Evolutionary conservation across 2,329 filamentous ascomycete genomes (phyloP), one percentile per base, ranked within the genome.

Genomic region (Penicillium sp.): DNA sequence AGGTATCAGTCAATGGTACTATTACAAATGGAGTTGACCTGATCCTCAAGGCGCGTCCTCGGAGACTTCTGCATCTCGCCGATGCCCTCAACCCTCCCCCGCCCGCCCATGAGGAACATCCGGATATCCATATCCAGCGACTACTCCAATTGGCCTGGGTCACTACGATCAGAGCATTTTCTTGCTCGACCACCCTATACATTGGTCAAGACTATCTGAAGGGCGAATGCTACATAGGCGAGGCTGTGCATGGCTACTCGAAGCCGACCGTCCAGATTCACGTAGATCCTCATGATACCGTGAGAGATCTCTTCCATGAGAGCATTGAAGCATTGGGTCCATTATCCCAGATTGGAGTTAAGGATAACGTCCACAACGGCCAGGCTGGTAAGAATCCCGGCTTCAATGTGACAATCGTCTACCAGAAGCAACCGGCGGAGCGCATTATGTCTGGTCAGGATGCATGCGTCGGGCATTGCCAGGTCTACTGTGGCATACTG

Each of bases 61-160:
- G 33, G 41, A n/a, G 23, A 6, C 59, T 63, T 6, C 50, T 63
- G 3, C 43, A 50, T 6, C 53, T 63, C 2, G 33, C 53, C 12
- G 54, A 63, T 36, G 15, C 33, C n/a, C 33, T 61, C 19, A 15
- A 51, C n/a, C 43, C 35, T 25, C 35, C 43, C 10, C n/a, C 56
- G 4, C 23, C 13, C 1, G 27, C 36, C 9, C 38, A 35, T 13
- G 23, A 25, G 6, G 59, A 59, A 9, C 23, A 57, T 45, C 33
- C 56, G 9, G 59, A 61, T 42, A 48, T 61, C n/a, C 44, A 58
- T 17, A 36, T 63, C 36, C 61, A 63, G 42, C 47, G 56, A 23
- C 21, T 63, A n/a, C 27, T 63, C 3, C 61, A 63, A 27, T 47
- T 61, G 9, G 61, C 59, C 9, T 63, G 61, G 61, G n/a, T 55